Conservation (phyloP, 352 stramenopile genomes). For the Globisporangium carolinianum region DNA sequence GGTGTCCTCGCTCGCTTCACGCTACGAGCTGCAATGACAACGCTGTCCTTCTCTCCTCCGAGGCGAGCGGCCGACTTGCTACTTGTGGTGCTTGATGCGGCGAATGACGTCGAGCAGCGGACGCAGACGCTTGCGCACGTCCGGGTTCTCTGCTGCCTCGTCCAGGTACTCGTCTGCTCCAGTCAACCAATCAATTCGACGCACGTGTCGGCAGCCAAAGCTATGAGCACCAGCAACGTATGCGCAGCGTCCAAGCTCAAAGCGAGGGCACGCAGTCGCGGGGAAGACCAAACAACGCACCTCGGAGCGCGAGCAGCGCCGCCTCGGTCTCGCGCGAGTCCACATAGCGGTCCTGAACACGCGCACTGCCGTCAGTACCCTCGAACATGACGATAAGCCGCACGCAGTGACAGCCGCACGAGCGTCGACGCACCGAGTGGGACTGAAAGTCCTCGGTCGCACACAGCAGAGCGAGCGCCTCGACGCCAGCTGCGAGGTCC, state of each 20-base stretch:
- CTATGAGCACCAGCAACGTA: neutral
- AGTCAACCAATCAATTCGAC: too few species aligned
- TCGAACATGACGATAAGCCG: too few species aligned
- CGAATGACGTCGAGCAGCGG: conserved; percentile 60
- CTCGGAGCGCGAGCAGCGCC: conserved; percentile 46
- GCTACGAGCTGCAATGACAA: neutral
- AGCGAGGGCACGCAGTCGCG: neutral
- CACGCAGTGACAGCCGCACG: neutral
- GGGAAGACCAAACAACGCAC: conserved; percentile 10
- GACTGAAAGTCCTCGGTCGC: conserved; percentile 83
- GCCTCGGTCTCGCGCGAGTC: conserved; percentile 52
- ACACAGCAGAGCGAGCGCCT: conserved; percentile 71
- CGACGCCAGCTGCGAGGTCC: conserved; percentile 49
- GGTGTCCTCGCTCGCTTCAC: neutral
- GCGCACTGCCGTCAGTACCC: neutral
- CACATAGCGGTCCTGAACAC: conserved; percentile 39
- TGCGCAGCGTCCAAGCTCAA: neutral
- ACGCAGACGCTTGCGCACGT: conserved; percentile 64
- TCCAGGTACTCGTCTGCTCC: conserved; percentile 63
- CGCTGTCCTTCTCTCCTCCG: too few species aligned
- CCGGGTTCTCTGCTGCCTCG: conserved; percentile 45
- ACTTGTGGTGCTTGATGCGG: conserved; percentile 18
- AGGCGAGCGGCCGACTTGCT: neutral
- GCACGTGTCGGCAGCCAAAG: too few species aligned
- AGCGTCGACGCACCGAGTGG: conserved; percentile 23